Conservation (phyloP, 1,139 yeast species). For the Pichia sp. region DNA sequence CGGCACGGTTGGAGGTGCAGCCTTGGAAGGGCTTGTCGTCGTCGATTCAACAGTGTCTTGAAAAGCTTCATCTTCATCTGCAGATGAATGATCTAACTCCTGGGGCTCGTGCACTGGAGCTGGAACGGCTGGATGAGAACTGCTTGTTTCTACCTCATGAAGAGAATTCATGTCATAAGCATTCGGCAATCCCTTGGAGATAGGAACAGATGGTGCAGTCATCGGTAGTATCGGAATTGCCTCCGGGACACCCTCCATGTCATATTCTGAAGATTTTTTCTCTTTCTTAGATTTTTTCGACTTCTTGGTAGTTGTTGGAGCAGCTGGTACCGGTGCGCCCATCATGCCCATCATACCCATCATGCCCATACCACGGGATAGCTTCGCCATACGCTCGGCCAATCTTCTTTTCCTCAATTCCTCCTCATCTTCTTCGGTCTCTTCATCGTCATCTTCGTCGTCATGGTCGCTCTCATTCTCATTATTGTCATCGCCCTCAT, state of each 20-base stretch:
- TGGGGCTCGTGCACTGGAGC: background rate
- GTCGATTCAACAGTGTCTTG: slow-evolving; percentile 7
- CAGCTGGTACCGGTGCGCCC: slow-evolving; percentile 39
- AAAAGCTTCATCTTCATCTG: slow-evolving; percentile 18
- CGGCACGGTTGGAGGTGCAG: background rate
- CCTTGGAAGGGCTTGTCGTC: slow-evolving; percentile 6
- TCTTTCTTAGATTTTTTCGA: slow-evolving; percentile 26
- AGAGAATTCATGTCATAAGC: background rate
- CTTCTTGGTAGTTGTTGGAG: slow-evolving; percentile 25
- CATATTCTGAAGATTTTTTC: slow-evolving; percentile 11
- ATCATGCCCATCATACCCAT: slow-evolving; percentile 75
- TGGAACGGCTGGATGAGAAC: background rate
- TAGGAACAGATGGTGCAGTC: slow-evolving; percentile 8
- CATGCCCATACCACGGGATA: slow-evolving; percentile 90
- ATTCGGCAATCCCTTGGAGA: slow-evolving; percentile 27
- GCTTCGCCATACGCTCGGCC: slow-evolving; percentile 92
- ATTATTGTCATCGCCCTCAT: slow-evolving; percentile 30
- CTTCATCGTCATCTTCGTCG: slow-evolving; percentile 34
- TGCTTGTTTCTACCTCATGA: background rate
- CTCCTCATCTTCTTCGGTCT: slow-evolving; percentile 54
- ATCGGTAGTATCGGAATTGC: slow-evolving; percentile 32
- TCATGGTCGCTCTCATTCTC: slow-evolving; percentile 43
- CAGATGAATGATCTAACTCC: slow-evolving; percentile 5
- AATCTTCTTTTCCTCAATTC: slow-evolving; percentile 74
- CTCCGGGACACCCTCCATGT: slow-evolving; percentile 35